Percentiles rank a stretch among this genome's conserved stretches.
These are phyloP conservation scores for Neurospora sp. DNA, from an alignment of 495 filamentous ascomycete species.

Conservation along the genomic window DNA sequence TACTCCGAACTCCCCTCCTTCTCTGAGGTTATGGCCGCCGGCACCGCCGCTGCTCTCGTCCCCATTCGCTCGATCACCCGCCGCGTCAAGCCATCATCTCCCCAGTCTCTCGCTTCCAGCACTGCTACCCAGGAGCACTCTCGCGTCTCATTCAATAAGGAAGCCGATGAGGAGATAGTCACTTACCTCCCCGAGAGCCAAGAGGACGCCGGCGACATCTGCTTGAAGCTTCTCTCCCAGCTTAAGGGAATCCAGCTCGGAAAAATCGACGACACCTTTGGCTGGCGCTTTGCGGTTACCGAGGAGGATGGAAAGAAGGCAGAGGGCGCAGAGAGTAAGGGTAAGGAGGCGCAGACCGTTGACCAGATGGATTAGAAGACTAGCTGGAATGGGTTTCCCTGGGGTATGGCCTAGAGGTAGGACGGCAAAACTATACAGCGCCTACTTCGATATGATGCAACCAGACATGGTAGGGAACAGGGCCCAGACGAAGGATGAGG, in stretches of 20 bases:
- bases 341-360: background rate
- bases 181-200: conserved; percentile 47
- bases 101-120: conserved; percentile 21
- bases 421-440: background rate
- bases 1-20: conserved; percentile 73
- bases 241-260: conserved; percentile 81
- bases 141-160: background rate
- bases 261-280: conserved; percentile 60
- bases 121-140: conserved; percentile 1
- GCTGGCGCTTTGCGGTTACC: conserved; percentile 55
- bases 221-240: conserved; percentile 56
- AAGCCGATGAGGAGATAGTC: conserved; percentile 47
- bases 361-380: background rate
- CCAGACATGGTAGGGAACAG: background rate
- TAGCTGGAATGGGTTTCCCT: background rate
- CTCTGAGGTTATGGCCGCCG: conserved; percentile 80
- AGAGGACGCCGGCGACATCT: conserved; percentile 63
- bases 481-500: background rate
- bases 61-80: conserved; percentile 83
- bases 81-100: conserved; percentile 32
- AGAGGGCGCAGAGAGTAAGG: conserved; percentile 1
- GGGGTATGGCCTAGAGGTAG: background rate
- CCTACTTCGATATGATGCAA: background rate
- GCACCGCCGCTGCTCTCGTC: conserved; percentile 85
- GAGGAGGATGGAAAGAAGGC: conserved; percentile 36